These are phyloP conservation scores for Phytophthora melonis DNA, from an alignment of 352 stramenopile species.

Conservation along the genomic window DNA sequence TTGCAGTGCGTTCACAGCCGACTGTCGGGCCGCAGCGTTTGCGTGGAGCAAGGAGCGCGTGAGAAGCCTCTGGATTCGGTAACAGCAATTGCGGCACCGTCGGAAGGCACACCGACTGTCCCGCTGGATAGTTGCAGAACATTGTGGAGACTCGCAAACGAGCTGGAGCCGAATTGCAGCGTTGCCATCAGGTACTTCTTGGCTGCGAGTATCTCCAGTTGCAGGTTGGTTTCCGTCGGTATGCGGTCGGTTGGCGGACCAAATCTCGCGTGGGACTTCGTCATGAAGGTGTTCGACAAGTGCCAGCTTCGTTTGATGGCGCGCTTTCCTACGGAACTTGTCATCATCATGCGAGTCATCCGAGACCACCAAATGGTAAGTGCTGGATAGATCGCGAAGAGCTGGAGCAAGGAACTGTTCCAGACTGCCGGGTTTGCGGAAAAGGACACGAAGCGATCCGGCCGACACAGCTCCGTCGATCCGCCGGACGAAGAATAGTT, in stretches of 20 bases:
- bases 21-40: constrained; percentile 35
- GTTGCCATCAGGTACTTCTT: neutral
- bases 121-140: constrained; percentile 43
- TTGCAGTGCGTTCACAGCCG: constrained; percentile 26
- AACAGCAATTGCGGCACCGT: constrained; percentile 74
- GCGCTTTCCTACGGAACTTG: constrained; percentile 71
- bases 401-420: constrained; percentile 41
- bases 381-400: constrained; percentile 16
- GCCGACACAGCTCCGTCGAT: neutral
- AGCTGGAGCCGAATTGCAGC: constrained; percentile 20
- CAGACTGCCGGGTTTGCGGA: constrained; percentile 39
- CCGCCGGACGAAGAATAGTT: constrained; percentile 1
- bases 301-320: constrained; percentile 65
- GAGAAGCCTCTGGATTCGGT: constrained; percentile 64
- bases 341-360: constrained; percentile 46
- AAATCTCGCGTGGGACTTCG: constrained; percentile 56
- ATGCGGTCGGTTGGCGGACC: constrained; percentile 58
- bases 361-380: neutral
- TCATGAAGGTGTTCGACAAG: constrained; percentile 56
- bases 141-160: constrained; percentile 45
- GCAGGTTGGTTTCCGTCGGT: constrained; percentile 6
- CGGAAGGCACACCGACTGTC: constrained; percentile 57
- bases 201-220: constrained; percentile 20
- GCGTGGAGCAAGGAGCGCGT: constrained; percentile 33
- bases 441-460: constrained; percentile 31